phyloP scores from a whole-genome alignment of 306 rosid species.

The Ceratonia siliqua region DNA sequence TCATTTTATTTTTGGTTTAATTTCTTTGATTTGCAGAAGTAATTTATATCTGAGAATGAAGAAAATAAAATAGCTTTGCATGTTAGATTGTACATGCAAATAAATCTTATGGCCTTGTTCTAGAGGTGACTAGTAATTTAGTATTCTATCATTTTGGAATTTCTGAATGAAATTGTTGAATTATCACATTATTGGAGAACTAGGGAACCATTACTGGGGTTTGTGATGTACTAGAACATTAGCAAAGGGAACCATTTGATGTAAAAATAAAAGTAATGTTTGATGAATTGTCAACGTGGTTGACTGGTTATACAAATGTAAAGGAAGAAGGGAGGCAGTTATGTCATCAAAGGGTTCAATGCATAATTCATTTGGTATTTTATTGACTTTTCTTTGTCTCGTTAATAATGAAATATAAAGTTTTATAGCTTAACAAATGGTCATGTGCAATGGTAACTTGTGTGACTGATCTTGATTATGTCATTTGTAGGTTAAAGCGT shows the following conservation, averaged over 20 bases:
- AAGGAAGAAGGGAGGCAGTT: neutral
- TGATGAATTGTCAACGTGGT: neutral
- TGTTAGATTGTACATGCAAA: neutral
- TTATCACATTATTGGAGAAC: neutral
- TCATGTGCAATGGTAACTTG: conserved; percentile 1
- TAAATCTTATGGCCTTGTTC: neutral
- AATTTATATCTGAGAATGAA: neutral
- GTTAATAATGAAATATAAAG: too few species aligned
- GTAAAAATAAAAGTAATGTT: neutral
- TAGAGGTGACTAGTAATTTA: neutral
- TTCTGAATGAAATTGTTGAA: conserved; percentile 1
- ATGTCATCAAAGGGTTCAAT: too few species aligned
- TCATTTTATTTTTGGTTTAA: neutral
- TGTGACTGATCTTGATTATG: neutral
- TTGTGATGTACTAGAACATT: neutral
- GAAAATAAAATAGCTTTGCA: neutral
- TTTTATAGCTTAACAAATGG: neutral
- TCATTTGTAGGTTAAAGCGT: conserved; percentile 57
- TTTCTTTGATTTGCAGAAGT: neutral
- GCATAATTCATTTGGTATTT: neutral
- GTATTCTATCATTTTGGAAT: neutral
- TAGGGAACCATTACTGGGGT: too few species aligned
- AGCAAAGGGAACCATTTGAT: neutral
- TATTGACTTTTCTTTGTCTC: neutral
- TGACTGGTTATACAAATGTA: neutral